Percentiles rank a stretch among this genome's conserved stretches.
Evolutionary conservation across 441 rosid genomes (phyloP).

Genomic region (Erodium texanum): DNA sequence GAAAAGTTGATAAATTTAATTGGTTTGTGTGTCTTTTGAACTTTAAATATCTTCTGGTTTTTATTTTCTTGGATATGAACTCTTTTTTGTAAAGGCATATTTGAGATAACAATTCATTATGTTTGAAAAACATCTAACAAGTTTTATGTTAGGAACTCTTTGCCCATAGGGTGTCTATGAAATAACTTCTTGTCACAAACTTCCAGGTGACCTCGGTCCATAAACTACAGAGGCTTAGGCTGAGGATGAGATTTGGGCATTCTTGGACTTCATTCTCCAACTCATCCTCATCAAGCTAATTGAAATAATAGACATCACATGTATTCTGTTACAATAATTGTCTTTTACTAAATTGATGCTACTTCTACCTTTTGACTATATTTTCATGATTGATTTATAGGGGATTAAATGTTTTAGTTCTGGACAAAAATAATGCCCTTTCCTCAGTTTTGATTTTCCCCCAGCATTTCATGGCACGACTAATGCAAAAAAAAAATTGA

Average conservation of each 20-base stretch:
- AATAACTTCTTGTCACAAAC: background rate
- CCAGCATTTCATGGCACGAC: background rate
- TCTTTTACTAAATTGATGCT: background rate
- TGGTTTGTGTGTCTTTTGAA: background rate
- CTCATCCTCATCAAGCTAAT: too few species aligned
- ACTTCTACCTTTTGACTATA: background rate
- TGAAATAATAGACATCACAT: too few species aligned
- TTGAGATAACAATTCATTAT: background rate
- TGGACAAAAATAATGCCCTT: background rate
- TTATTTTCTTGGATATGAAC: background rate
- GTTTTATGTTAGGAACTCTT: background rate
- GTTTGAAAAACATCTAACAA: background rate
- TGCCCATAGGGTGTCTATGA: background rate
- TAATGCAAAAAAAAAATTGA: background rate
- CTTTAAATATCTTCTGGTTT: background rate
- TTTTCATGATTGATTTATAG: background rate
- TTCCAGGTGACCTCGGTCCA: background rate
- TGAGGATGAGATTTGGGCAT: background rate
- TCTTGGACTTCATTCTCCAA: too few species aligned
- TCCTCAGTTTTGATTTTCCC: background rate
- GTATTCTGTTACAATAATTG: too few species aligned
- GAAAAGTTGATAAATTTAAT: background rate
- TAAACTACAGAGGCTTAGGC: background rate
- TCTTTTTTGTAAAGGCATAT: background rate
- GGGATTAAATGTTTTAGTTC: background rate